Conservation (phyloP, 257 asterid species). For the Vinca minor region DNA sequence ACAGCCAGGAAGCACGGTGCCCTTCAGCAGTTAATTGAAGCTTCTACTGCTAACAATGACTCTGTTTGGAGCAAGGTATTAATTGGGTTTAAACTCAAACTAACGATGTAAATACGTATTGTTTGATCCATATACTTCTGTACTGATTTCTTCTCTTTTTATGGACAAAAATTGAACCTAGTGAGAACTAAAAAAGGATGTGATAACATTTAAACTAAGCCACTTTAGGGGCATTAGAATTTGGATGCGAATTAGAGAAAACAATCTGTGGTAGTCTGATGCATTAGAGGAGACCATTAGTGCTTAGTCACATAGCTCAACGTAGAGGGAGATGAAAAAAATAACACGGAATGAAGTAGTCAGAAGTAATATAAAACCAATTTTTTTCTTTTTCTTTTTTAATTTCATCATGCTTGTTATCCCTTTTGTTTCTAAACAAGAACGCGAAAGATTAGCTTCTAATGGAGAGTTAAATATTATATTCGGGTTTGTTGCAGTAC, state of each 20-base stretch:
- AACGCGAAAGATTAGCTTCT: neutral
- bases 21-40: conserved; percentile 82
- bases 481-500: conserved; percentile 50
- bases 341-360: neutral
- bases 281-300: neutral
- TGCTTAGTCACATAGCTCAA: neutral
- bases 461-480: conserved; percentile 13
- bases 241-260: neutral
- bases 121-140: neutral
- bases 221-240: neutral
- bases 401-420: neutral
- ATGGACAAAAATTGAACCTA: neutral
- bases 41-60: conserved; percentile 55
- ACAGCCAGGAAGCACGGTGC: conserved; percentile 57
- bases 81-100: neutral
- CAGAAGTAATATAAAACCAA: too few relatives aligned
- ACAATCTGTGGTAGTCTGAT: neutral
- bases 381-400: too few relatives aligned
- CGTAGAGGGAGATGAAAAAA: neutral
- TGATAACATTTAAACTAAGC: neutral
- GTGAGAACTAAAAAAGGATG: neutral
- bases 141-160: neutral
- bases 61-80: conserved; percentile 86
- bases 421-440: conserved; percentile 1
- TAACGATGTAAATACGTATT: neutral